Evolutionary conservation across 768 basidiomycete species (phyloP).

Genomic region (Suillus placidus): DNA sequence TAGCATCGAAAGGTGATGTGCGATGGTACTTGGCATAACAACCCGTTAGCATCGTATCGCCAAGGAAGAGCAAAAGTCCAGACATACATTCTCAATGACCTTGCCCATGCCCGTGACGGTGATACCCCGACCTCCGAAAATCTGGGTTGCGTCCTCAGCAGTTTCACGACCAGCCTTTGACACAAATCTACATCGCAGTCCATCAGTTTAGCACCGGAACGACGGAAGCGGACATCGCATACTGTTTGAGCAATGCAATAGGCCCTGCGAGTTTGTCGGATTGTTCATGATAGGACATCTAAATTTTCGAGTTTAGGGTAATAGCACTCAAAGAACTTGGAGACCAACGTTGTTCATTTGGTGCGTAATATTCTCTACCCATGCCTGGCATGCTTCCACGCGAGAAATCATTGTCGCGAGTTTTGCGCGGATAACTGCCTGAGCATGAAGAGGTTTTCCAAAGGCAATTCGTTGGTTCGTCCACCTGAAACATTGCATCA

Average conservation of each 20-base stretch:
- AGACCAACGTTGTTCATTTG: constrained; percentile 85
- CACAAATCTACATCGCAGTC: constrained; percentile 52
- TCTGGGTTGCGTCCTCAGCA: constrained; percentile 72
- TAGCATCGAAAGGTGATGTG: constrained; percentile 82
- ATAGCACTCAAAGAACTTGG: background rate
- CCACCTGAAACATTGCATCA: constrained; percentile 59
- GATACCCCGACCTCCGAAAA: constrained; percentile 89
- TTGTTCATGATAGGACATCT: constrained; percentile 89
- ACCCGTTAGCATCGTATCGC: background rate
- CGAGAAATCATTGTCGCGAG: constrained; percentile 89
- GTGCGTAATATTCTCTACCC: constrained; percentile 87
- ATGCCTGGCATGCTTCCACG: constrained; percentile 82
- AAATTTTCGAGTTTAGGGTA: constrained; percentile 11
- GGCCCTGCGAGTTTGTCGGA: constrained; percentile 85
- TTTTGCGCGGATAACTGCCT: constrained; percentile 88
- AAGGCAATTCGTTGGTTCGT: constrained; percentile 87
- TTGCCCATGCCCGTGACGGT: constrained; percentile 89
- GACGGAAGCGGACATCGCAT: constrained; percentile 27
- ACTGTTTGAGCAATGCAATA: constrained; percentile 90
- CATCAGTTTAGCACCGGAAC: constrained; percentile 6
- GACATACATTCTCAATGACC: constrained; percentile 74
- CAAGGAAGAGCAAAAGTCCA: background rate
- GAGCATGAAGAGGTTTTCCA: constrained; percentile 79
- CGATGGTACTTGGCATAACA: constrained; percentile 62
- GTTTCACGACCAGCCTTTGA: constrained; percentile 55